A percentile compares a stretch with the other conserved stretches of the same genome.
These are phyloP conservation scores for maize (Zea mays) DNA, from an alignment of 176 grass and related monocot species.

Conservation along the genomic window Zm-B73-REFERENCE-NAM-5.0 NC_050096.1:280862501-280863000, in stretches of 20 bases:
- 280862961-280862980: conserved; percentile 17
- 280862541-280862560: conserved; percentile 68
- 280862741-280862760: neutral
- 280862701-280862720: conserved; percentile 13
- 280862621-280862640: conserved; percentile 18
- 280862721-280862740: conserved; percentile 13
- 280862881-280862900: conserved; percentile 19
- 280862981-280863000: conserved; percentile 27
- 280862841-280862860: conserved; percentile 5
- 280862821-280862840: neutral
- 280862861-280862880: neutral
- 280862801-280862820: neutral
- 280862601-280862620: conserved; percentile 32
- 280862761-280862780: conserved; percentile 22
- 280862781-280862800: conserved; percentile 18
- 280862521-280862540: conserved; percentile 77
- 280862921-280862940: conserved; percentile 8
- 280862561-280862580: conserved; percentile 86
- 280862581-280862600: conserved; percentile 42
- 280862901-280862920: conserved; percentile 2
- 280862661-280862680: neutral
- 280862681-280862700: conserved; percentile 21
- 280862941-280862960: conserved; percentile 15
- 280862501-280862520: conserved; percentile 69
- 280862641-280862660: conserved; percentile 17